These are phyloP conservation scores for Hypoxylon sp. DNA, from an alignment of 2,329 filamentous ascomycete species.

Conservation along the genomic window DNA sequence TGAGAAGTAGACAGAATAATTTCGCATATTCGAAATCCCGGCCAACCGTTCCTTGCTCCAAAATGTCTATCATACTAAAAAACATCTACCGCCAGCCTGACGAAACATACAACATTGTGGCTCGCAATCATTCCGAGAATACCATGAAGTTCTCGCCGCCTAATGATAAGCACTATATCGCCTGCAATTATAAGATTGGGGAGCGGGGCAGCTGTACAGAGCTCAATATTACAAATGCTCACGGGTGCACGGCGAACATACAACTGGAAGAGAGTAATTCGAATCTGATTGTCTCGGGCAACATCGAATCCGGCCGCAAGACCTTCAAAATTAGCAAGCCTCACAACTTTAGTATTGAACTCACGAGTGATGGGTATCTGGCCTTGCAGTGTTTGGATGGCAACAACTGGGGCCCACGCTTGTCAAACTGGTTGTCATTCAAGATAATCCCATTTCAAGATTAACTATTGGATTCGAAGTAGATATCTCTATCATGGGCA, in stretches of 20 bases:
- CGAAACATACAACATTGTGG: neutral
- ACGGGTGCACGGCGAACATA: neutral
- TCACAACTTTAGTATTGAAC: neutral
- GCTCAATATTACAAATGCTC: neutral
- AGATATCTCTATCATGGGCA: neutral
- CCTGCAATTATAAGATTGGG: neutral
- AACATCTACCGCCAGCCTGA: neutral
- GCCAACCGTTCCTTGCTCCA: neutral
- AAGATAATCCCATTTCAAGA: neutral
- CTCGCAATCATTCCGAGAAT: slow-evolving; percentile 1
- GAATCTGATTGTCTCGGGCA: neutral
- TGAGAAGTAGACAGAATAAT: neutral
- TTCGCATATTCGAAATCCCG: neutral
- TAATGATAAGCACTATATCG: neutral
- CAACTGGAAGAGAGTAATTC: neutral
- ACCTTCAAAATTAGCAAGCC: neutral
- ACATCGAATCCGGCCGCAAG: neutral
- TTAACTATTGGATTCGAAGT: neutral
- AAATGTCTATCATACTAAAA: neutral
- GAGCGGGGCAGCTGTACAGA: neutral
- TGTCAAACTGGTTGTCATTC: neutral
- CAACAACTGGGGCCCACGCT: neutral
- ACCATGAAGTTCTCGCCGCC: slow-evolving; percentile 1
- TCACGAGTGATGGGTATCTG: neutral
- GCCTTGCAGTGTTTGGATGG: neutral